Base-by-base conservation (phyloP, 331 rosid genomes). In the Dryas integrifolia region DNA sequence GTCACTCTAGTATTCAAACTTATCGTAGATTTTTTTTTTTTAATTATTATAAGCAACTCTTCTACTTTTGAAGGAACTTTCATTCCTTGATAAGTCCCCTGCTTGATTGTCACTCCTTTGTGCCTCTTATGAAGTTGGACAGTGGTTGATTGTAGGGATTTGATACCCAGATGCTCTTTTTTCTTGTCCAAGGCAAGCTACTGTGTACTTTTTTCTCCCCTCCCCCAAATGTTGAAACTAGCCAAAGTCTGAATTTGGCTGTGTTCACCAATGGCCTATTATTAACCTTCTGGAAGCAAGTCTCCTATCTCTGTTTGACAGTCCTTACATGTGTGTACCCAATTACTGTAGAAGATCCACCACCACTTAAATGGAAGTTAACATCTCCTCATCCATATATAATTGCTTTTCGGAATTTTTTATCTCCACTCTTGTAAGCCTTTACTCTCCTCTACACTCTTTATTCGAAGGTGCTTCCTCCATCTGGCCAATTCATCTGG, bases 111-210 rank as follows among this genome's bases (percentile, higher is more conserved):
- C 43, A 18, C 44, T 70, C 10, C 53, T 41, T 52, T 55, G 43
- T 55, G 55, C 65, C 48, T 70, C 16, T 43, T 58, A 11, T 26
- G n/a, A 43, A 43, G 75, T 49, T 57, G 53, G 55, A n/a, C 56
- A 44, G 50, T 47, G 26, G 65, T 70, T 56, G 14, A 24, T 70
- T 70, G 5, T 0, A 18, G 18, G 44, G 53, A 43, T 56, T 14
- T 4, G 35, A 9, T n/a, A 43, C 16, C 30, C 50, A 63, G 49
- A 63, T 63, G 4, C 35, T 35, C 47, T 9, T 63, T 62, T 62
- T 43, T 4, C 67, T 63, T 63, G 35, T 63, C 38, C 50, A 41
- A 63, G 50, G n/a, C 14, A 2, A 41, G 67, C 67, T 63, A 41
- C 35, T 40, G n/a, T n/a, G 49, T 63, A 4, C 35, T 3, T 4